Conservation (phyloP, 345 rosid species). For the Psidium friedrichsthalianum region DNA sequence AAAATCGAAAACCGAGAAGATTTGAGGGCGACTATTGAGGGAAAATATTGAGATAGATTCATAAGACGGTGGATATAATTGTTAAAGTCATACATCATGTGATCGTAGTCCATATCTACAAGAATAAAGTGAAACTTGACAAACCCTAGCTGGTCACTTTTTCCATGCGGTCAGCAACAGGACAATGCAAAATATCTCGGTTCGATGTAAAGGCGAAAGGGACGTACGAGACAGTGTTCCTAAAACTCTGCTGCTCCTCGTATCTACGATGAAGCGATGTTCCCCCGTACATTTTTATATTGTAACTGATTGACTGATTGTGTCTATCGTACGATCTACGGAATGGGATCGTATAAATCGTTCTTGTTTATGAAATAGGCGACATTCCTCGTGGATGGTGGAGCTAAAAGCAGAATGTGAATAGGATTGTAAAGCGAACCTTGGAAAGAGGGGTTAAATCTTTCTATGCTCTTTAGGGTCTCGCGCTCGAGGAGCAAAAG, state of each 20-base stretch:
- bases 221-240: neutral
- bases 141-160: neutral
- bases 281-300: neutral
- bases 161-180: neutral
- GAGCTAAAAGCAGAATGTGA: neutral
- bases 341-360: neutral
- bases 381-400: neutral
- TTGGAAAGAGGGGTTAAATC: neutral
- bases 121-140: neutral
- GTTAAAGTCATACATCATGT: neutral
- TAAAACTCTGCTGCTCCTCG: neutral
- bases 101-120: neutral
- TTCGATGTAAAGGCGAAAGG: neutral
- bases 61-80: neutral
- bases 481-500: neutral
- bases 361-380: neutral
- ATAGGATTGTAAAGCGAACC: neutral
- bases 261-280: neutral
- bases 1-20: neutral
- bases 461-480: neutral
- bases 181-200: neutral
- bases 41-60: neutral
- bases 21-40: neutral
- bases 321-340: neutral
- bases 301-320: fast-evolving